Percentiles rank a stretch among this genome's conserved stretches.
Conservation (phyloP, 352 stramenopile genomes). For the Thalassiosira hispida region DNA sequence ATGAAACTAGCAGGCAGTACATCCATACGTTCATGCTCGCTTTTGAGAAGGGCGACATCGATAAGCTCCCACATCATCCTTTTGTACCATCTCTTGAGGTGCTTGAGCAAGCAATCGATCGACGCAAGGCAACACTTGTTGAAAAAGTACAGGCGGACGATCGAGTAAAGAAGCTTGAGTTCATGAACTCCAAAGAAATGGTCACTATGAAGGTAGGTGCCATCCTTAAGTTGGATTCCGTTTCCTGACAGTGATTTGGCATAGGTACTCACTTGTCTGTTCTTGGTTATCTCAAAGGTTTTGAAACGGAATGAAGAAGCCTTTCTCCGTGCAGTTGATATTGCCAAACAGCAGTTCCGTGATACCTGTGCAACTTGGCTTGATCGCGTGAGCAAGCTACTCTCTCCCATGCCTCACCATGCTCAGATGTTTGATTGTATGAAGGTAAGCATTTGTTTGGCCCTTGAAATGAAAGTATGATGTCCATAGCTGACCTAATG, state of each 20-base stretch:
- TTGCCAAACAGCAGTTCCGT: constrained; percentile 36
- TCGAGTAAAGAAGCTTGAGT: constrained; percentile 39
- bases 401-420: constrained; percentile 11
- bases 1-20: constrained; percentile 44
- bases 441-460: background rate
- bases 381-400: constrained; percentile 6
- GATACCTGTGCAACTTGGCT: constrained; percentile 30
- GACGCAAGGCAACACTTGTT: constrained; percentile 38
- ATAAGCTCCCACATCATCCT: constrained; percentile 37
- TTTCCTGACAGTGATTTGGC: background rate
- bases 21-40: constrained; percentile 34
- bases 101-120: constrained; percentile 34
- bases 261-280: background rate
- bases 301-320: constrained; percentile 42
- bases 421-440: background rate
- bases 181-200: constrained; percentile 19
- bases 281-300: background rate
- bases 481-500: background rate
- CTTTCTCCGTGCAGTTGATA: constrained; percentile 31
- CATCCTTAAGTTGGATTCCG: background rate
- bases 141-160: constrained; percentile 51
- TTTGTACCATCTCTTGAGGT: constrained; percentile 34
- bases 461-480: background rate
- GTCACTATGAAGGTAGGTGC: constrained; percentile 21
- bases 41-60: constrained; percentile 42